Conservation (phyloP, 169 alveolate genomes). For the Plasmodium ovale region DNA sequence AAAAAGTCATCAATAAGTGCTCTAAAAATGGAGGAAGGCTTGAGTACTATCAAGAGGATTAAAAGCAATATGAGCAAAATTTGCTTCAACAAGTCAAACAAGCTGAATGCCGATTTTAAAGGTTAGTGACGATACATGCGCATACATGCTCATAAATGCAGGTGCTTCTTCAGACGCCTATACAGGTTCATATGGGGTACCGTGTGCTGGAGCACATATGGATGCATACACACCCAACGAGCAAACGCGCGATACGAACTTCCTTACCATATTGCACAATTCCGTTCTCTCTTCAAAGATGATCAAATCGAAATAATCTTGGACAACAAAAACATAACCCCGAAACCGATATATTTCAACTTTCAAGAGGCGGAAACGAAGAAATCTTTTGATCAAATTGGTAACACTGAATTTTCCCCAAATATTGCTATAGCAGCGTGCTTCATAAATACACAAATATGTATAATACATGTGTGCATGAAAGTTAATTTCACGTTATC, state of each 20-base stretch:
- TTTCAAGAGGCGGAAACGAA: constrained; percentile 69
- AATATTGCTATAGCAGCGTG: constrained; percentile 33
- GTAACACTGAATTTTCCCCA: constrained; percentile 69
- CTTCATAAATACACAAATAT: background rate
- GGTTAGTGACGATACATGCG: constrained; percentile 13
- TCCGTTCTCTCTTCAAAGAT: constrained; percentile 30
- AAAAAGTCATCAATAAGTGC: background rate
- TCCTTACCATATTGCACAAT: no score
- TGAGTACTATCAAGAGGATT: constrained; percentile 44
- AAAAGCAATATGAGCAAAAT: constrained; percentile 66
- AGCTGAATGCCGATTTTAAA: constrained; percentile 67
- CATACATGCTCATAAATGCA: background rate
- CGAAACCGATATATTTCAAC: constrained; percentile 71
- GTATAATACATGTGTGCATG: background rate
- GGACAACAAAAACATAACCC: constrained; percentile 73
- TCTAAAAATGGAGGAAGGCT: constrained; percentile 40
- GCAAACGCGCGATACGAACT: background rate
- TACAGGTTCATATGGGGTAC: background rate
- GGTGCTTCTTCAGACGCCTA: no score
- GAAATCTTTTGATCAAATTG: constrained; percentile 69
- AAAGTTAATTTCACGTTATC: no score
- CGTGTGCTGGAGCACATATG: background rate
- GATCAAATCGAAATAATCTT: constrained; percentile 68
- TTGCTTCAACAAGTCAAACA: constrained; percentile 55
- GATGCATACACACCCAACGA: background rate